A percentile compares a stretch with the other conserved stretches of the same genome.
Conservation (phyloP, 1,284 basidiomycete genomes). For the Laetiporus sulphureus region DNA sequence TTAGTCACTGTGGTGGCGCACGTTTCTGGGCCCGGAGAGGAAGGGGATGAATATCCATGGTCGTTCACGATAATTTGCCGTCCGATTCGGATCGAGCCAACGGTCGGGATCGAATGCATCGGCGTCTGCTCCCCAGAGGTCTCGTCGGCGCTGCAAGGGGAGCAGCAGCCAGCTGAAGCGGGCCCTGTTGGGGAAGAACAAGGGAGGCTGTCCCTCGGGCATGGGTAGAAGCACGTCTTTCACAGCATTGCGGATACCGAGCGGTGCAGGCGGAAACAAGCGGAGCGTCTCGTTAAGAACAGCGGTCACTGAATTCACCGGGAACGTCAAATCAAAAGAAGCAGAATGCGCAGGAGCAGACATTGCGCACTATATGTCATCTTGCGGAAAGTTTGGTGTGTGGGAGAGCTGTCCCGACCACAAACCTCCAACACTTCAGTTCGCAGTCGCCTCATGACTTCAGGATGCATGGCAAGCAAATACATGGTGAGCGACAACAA, state of each 20-base stretch:
- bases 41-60: constrained; percentile 54
- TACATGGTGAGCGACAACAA: constrained; percentile 33
- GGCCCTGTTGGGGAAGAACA: constrained; percentile 4
- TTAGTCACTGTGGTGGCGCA: too few relatives aligned
- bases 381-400: constrained; percentile 3
- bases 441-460: constrained; percentile 27
- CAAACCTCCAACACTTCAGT: constrained; percentile 29
- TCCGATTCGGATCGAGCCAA: constrained; percentile 42
- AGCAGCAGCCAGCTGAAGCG: constrained; percentile 9
- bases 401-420: constrained; percentile 2
- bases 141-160: constrained; percentile 17
- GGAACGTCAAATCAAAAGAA: neutral
- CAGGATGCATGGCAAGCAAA: constrained; percentile 32
- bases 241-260: constrained; percentile 8
- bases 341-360: neutral
- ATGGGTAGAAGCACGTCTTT: constrained; percentile 5
- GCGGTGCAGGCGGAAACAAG: constrained; percentile 9
- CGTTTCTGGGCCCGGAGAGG: constrained; percentile 45
- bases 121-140: constrained; percentile 17
- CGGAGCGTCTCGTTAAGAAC: constrained; percentile 13
- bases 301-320: constrained; percentile 4
- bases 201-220: neutral
- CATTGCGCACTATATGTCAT: constrained; percentile 6
- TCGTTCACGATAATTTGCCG: constrained; percentile 33
- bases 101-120: constrained; percentile 49